phyloP scores from a whole-genome alignment of 2,329 filamentous ascomycete species.

The Neofusicoccum cordaticola region DNA sequence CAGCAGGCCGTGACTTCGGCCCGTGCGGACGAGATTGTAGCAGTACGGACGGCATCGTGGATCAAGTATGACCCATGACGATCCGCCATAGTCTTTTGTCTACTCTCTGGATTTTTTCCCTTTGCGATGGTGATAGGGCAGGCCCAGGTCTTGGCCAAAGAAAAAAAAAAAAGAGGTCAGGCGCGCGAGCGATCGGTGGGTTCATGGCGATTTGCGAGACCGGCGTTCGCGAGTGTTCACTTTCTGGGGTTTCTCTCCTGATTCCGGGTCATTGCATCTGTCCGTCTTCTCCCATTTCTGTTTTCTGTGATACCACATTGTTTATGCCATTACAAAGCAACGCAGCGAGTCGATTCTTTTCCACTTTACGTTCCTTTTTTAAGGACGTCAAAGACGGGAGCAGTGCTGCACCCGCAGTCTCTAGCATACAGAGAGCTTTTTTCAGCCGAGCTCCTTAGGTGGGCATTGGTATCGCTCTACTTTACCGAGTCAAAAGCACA shows the following conservation, averaged over 20 bases:
- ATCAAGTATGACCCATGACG: background rate
- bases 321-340: background rate
- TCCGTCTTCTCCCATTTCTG: background rate
- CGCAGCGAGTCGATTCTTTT: background rate
- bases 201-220: background rate
- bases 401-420: background rate
- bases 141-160: background rate
- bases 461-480: no score
- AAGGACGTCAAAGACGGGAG: background rate
- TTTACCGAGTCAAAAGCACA: no score
- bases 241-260: background rate
- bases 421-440: background rate
- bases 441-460: no score
- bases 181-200: background rate
- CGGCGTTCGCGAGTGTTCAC: background rate
- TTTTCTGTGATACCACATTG: background rate
- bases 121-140: background rate
- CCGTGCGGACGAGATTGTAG: background rate
- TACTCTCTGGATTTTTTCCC: background rate
- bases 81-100: background rate
- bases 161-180: background rate
- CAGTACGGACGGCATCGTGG: constrained; percentile 1
- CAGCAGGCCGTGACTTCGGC: background rate
- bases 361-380: background rate
- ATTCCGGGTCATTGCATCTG: background rate